Conservation (phyloP, 371 early-diverging fungal species). For the Mucor piriformis region DNA sequence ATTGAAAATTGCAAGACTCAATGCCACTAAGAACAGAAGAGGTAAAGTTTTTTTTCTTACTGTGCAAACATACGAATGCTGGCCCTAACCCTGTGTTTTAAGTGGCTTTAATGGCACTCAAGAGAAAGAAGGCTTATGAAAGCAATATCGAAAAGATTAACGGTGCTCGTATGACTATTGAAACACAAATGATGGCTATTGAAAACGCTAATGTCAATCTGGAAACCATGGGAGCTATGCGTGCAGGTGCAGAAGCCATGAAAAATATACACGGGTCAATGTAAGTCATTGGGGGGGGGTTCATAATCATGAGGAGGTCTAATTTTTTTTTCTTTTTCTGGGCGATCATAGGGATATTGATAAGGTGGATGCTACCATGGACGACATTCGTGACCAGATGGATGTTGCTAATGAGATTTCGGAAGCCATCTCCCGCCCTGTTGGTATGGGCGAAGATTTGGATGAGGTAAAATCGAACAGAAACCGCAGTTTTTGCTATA, state of each 20-base stretch:
- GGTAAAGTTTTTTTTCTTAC: no score
- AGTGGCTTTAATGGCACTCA: conserved; percentile 94
- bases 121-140: conserved; percentile 90
- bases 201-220: conserved; percentile 96
- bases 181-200: conserved; percentile 94
- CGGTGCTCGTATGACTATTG: conserved; percentile 90
- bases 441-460: conserved; percentile 81
- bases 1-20: conserved; percentile 83
- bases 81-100: not conserved
- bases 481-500: not conserved
- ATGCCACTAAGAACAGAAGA: conserved; percentile 93
- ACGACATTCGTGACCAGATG: conserved; percentile 97
- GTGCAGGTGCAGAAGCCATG: conserved; percentile 93
- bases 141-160: conserved; percentile 86
- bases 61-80: no score
- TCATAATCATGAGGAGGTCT: no score
- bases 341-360: conserved; percentile 86
- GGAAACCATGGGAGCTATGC: conserved; percentile 96
- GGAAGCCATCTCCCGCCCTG: conserved; percentile 91
- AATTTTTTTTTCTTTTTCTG: not conserved
- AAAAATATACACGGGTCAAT: conserved; percentile 92
- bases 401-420: conserved; percentile 94
- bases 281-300: no score
- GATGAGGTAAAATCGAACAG: conserved; percentile 73
- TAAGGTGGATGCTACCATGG: conserved; percentile 96